phyloP scores from a whole-genome alignment of 2,329 filamentous ascomycete genomes.

The Xylariaceae sp. region DNA sequence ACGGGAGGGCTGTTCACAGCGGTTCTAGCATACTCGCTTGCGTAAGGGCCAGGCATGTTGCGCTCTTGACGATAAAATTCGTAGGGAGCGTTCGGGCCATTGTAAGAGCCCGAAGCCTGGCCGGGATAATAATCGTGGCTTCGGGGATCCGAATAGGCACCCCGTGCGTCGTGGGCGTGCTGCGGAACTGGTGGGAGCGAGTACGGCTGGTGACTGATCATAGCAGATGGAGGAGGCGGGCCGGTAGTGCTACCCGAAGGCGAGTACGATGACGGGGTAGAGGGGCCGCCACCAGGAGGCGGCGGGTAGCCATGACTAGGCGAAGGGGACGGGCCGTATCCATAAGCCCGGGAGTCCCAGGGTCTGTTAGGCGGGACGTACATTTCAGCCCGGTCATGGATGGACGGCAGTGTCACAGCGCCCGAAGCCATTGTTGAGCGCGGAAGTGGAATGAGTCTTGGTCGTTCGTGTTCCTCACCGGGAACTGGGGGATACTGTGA shows the following conservation, averaged over 20 bases:
- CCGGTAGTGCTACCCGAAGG: constrained; percentile 21
- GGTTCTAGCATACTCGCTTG: constrained; percentile 30
- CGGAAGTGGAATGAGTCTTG: constrained; percentile 31
- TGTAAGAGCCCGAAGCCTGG: constrained; percentile 19
- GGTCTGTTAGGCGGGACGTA: constrained; percentile 21
- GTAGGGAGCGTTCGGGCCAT: constrained; percentile 22
- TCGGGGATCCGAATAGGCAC: constrained; percentile 38
- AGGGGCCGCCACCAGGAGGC: constrained; percentile 24
- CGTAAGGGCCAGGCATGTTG: constrained; percentile 27
- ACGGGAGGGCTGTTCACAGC: constrained; percentile 35
- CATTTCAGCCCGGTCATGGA: constrained; percentile 41
- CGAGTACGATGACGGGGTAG: constrained; percentile 25
- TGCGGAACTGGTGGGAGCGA: constrained; percentile 32
- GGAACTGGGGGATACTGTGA: constrained; percentile 40
- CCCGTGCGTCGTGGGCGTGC: constrained; percentile 29
- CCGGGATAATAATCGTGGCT: constrained; percentile 25
- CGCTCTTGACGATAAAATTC: constrained; percentile 35
- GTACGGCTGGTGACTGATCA: constrained; percentile 18
- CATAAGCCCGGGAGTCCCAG: constrained; percentile 33
- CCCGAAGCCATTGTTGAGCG: constrained; percentile 39
- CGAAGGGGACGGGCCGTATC: constrained; percentile 40
- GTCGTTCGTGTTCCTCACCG: constrained; percentile 39
- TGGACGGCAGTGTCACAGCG: constrained; percentile 45
- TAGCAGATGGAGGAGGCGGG: constrained; percentile 22
- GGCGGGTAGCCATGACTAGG: constrained; percentile 45